Conservation (phyloP, 208 protist species). For the Leishmania mexicana region DNA sequence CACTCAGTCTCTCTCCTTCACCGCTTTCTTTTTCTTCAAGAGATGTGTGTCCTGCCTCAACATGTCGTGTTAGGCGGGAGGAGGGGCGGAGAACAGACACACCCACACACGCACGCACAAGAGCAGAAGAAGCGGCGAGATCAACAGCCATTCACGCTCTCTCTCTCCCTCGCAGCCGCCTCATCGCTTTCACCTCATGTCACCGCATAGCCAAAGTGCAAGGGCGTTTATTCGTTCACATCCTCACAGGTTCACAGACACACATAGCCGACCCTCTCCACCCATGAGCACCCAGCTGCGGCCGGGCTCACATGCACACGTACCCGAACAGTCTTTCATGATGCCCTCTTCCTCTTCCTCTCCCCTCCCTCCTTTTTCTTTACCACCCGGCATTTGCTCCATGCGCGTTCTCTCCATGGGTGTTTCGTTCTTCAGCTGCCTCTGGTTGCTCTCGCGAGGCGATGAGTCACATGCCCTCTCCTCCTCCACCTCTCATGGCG, state of each 20-base stretch:
- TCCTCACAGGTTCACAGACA: background rate
- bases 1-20: background rate
- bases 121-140: background rate
- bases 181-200: background rate
- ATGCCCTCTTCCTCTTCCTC: background rate
- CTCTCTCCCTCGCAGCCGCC: background rate
- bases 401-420: background rate
- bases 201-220: background rate
- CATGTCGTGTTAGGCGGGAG: background rate
- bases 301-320: background rate
- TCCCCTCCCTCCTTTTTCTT: slow-evolving; percentile 2
- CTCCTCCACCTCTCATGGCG: background rate
- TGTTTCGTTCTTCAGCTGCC: background rate
- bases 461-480: background rate
- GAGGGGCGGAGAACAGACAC: background rate
- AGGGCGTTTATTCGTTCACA: background rate
- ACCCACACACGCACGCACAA: background rate
- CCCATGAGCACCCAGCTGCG: background rate
- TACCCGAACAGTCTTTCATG: background rate
- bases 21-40: background rate
- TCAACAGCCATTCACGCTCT: background rate
- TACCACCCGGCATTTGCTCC: background rate
- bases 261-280: background rate
- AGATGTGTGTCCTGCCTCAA: background rate
- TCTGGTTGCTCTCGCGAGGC: background rate